A percentile compares a stretch with the other conserved stretches of the same genome.
These are phyloP conservation scores for Fagopyrum homotropicum DNA, from an alignment of 148 eudicot genomes.

Conservation along the genomic window DNA sequence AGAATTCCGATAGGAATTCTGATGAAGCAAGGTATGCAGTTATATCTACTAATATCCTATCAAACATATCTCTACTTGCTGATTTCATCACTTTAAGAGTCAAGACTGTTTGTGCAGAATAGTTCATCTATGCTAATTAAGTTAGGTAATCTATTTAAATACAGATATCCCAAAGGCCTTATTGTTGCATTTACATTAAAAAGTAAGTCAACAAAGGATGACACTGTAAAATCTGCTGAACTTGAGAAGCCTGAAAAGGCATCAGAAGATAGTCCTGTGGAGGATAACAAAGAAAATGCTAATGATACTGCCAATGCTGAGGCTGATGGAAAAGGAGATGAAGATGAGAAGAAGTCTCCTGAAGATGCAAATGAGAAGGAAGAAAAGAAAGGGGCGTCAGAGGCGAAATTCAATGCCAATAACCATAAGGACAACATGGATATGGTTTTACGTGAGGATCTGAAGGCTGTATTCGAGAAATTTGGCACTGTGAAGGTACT, in stretches of 20 bases:
- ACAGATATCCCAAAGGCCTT: conserved; percentile 81
- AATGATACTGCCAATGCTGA: conserved; percentile 29
- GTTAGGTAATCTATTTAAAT: conserved; percentile 1
- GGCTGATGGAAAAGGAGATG: conserved; percentile 38
- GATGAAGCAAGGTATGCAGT: conserved; percentile 36
- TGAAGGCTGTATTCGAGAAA: conserved; percentile 59
- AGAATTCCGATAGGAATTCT: conserved; percentile 41
- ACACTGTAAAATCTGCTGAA: conserved; percentile 30
- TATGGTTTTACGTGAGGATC: conserved; percentile 79
- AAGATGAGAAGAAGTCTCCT: conserved; percentile 34
- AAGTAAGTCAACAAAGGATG: conserved; percentile 38
- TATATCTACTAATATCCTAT: neutral
- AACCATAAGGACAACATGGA: conserved; percentile 50
- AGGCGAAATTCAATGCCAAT: conserved; percentile 17
- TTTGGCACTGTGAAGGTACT: conserved; percentile 84
- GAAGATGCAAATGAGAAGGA: conserved; percentile 28
- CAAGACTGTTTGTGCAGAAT: neutral
- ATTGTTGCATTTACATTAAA: conserved; percentile 75
- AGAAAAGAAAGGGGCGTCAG: conserved; percentile 23
- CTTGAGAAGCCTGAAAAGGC: conserved; percentile 13
- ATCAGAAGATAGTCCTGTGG: conserved; percentile 23
- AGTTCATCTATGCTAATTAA: neutral
- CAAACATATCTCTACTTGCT: neutral
- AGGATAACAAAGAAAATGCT: conserved; percentile 34
- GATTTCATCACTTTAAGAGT: neutral